Conservation (phyloP, 2,329 filamentous ascomycete species). For the Phaeophleospora eucalypticola region DNA sequence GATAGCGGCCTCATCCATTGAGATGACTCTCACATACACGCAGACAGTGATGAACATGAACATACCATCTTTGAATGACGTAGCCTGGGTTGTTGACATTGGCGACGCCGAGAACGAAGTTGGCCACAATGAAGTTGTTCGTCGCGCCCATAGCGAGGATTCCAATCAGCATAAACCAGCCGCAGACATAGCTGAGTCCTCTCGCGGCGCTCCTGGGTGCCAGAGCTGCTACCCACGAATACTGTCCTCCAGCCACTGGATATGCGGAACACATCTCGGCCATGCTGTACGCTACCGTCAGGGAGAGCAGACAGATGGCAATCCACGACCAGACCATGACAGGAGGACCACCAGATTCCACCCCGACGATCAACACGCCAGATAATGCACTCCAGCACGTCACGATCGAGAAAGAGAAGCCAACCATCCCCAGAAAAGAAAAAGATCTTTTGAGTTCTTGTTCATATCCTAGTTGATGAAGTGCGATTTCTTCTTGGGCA, state of each 20-base stretch:
- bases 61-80: conserved; percentile 49
- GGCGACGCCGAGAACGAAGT: conserved; percentile 54
- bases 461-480: conserved; percentile 40
- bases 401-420: conserved; percentile 57
- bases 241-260: conserved; percentile 55
- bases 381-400: conserved; percentile 56
- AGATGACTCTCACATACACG: neutral
- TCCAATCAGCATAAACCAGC: conserved; percentile 37
- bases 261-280: conserved; percentile 57
- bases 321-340: conserved; percentile 59
- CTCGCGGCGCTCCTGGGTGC: conserved; percentile 42
- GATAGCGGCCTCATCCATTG: too few species aligned
- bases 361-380: conserved; percentile 54
- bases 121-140: conserved; percentile 52
- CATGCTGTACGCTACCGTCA: conserved; percentile 56
- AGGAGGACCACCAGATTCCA: conserved; percentile 53
- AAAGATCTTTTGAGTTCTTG: conserved; percentile 57
- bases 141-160: conserved; percentile 52
- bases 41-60: neutral
- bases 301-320: conserved; percentile 48
- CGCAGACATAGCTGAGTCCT: conserved; percentile 34
- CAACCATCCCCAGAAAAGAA: conserved; percentile 54
- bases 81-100: conserved; percentile 51
- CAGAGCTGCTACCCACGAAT: conserved; percentile 55
- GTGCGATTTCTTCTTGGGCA: conserved; percentile 35